A percentile compares a stretch with the other conserved stretches of the same genome.
Conservation (phyloP, 78 protist species). For the Speleostelium caveatum region DNA sequence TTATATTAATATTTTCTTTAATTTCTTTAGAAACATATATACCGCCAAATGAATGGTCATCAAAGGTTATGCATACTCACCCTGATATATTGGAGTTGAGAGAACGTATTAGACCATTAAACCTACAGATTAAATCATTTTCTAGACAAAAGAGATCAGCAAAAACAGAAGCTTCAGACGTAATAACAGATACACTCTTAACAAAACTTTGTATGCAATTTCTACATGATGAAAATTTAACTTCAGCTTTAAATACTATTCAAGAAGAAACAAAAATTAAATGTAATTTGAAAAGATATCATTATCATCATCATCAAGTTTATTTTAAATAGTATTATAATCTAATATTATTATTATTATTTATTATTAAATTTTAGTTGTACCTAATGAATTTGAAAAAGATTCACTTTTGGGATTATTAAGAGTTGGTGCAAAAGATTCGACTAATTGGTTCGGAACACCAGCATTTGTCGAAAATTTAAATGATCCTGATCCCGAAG, state of each 20-base stretch:
- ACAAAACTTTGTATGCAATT: conserved; percentile 79
- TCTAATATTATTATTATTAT: too few species aligned
- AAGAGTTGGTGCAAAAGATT: conserved; percentile 55
- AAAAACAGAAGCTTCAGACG: conserved; percentile 68
- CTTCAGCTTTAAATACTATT: conserved; percentile 34
- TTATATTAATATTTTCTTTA: neutral
- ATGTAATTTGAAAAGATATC: too few species aligned
- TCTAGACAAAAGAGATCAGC: conserved; percentile 57
- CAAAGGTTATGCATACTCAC: conserved; percentile 71
- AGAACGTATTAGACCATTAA: conserved; percentile 71
- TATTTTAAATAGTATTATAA: neutral
- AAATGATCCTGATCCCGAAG: conserved; percentile 58
- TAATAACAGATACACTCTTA: conserved; percentile 41
- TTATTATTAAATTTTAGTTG: too few species aligned
- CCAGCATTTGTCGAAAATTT: neutral
- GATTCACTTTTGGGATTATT: conserved; percentile 34
- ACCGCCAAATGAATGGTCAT: conserved; percentile 76
- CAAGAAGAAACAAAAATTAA: conserved; percentile 65
- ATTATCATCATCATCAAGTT: neutral
- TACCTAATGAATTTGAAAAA: conserved; percentile 45
- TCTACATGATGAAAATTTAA: conserved; percentile 63
- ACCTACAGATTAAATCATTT: conserved; percentile 45
- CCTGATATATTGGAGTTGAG: conserved; percentile 81
- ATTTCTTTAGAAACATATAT: conserved; percentile 13
- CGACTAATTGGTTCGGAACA: conserved; percentile 51